A percentile compares a stretch with the other conserved stretches of the same genome.
phyloP scores from a whole-genome alignment of 2,329 filamentous ascomycete genomes.

The Epicoccum sorghinum region DNA sequence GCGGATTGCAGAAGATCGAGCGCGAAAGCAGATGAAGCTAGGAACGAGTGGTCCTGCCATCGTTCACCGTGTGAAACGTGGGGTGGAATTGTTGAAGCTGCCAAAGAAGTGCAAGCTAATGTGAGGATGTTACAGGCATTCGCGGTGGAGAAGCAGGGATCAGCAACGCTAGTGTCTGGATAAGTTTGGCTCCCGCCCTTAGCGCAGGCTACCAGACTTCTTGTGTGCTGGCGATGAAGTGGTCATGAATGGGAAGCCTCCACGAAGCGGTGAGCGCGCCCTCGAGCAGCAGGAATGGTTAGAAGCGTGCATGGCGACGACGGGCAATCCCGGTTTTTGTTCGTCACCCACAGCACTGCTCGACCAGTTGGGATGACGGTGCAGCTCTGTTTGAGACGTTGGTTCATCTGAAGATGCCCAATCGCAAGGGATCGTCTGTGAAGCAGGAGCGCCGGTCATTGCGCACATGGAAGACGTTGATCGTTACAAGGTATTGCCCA shows the following conservation, averaged over 20 bases:
- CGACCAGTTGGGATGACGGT: conserved; percentile 12
- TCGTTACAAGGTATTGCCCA: conserved; percentile 13
- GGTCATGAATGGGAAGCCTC: not conserved
- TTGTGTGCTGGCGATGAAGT: conserved; percentile 12
- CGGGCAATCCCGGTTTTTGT: conserved; percentile 36
- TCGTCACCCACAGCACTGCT: conserved; percentile 9
- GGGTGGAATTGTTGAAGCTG: conserved; percentile 15
- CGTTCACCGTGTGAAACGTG: conserved; percentile 25
- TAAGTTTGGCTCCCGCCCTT: conserved; percentile 5
- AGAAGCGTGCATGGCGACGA: conserved; percentile 14
- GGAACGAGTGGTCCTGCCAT: conserved; percentile 24
- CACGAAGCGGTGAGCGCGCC: conserved; percentile 29
- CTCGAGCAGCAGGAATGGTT: conserved; percentile 12
- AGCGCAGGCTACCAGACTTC: conserved; percentile 14
- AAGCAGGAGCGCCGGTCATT: conserved; percentile 9
- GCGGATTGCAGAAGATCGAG: conserved; percentile 18
- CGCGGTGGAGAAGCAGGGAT: conserved; percentile 16
- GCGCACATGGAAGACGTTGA: conserved; percentile 15
- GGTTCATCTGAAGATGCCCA: conserved; percentile 16
- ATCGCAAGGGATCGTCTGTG: conserved; percentile 3
- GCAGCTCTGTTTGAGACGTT: conserved; percentile 15
- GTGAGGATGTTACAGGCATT: conserved; percentile 4
- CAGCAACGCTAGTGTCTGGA: conserved; percentile 11
- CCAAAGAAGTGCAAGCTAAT: conserved; percentile 14
- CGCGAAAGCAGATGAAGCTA: conserved; percentile 23